These are phyloP conservation scores for Dendrobium nobile DNA, from an alignment of 106 monocot genomes.

Conservation along the genomic window DNA sequence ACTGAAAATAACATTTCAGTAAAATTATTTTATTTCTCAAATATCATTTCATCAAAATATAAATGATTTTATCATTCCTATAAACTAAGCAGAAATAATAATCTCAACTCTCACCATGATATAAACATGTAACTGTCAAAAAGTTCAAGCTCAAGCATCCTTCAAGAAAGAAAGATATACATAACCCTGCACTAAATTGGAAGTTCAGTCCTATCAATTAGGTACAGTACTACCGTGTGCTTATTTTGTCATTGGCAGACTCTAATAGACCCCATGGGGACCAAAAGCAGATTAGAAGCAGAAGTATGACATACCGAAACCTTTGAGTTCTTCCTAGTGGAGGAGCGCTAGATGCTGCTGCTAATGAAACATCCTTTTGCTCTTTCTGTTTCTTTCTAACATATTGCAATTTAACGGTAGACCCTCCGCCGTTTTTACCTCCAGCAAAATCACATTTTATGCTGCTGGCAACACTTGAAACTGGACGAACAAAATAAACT, in stretches of 20 bases:
- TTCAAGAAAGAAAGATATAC: background rate
- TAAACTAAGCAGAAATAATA: background rate
- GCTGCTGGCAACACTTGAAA: background rate
- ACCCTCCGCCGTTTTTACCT: background rate
- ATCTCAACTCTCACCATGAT: background rate
- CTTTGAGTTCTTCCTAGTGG: slow-evolving; percentile 1
- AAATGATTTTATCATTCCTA: background rate
- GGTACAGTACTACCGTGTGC: background rate
- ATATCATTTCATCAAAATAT: background rate
- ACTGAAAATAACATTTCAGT: background rate
- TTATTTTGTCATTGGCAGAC: background rate
- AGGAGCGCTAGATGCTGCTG: slow-evolving; percentile 2
- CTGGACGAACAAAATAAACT: background rate
- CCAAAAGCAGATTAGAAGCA: background rate
- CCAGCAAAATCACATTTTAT: background rate
- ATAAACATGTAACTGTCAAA: background rate
- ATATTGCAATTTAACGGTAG: background rate
- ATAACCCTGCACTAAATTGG: background rate
- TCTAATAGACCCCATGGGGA: background rate
- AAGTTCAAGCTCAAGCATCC: background rate
- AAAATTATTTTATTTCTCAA: background rate
- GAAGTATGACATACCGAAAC: background rate
- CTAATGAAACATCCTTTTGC: background rate
- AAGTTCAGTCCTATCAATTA: background rate
- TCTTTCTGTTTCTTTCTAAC: background rate